Evolutionary conservation across 257 asterid genomes (phyloP).

Genomic region (Prunella vulgaris): DNA sequence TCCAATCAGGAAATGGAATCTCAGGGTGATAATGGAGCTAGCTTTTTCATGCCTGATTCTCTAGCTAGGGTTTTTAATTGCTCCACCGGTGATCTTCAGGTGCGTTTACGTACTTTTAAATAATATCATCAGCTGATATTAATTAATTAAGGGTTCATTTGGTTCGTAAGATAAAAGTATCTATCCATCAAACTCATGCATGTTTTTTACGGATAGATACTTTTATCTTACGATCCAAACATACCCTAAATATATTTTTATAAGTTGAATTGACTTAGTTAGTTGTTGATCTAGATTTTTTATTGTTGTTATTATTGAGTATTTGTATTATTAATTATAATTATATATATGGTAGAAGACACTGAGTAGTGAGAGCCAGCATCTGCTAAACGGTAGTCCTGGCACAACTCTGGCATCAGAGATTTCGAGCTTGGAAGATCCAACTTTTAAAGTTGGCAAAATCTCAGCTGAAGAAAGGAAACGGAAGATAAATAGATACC

Average conservation of each 20-base stretch:
- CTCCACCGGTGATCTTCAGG: conserved; percentile 68
- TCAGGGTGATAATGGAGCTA: conserved; percentile 59
- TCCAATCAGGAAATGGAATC: conserved; percentile 61
- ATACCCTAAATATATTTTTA: too few species aligned
- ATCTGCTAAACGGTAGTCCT: conserved; percentile 49
- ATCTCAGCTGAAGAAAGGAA: conserved; percentile 82
- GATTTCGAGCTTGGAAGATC: conserved; percentile 75
- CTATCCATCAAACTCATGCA: too few species aligned
- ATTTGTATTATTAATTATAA: background rate
- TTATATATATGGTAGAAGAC: conserved; percentile 27
- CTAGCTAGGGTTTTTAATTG: conserved; percentile 48
- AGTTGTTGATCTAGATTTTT: too few species aligned
- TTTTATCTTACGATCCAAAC: too few species aligned
- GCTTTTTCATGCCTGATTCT: conserved; percentile 49
- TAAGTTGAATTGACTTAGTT: too few species aligned
- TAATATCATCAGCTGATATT: too few species aligned
- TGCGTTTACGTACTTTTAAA: too few species aligned
- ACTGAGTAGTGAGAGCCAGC: conserved; percentile 59
- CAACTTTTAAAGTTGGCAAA: conserved; percentile 62
- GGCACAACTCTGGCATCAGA: conserved; percentile 61
- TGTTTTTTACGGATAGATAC: too few species aligned
- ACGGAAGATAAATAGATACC: conserved; percentile 73
- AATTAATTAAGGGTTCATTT: too few species aligned
- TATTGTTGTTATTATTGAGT: too few species aligned
- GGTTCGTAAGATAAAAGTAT: too few species aligned